Evolutionary conservation across 1,284 basidiomycete species (phyloP), one percentile per base, ranked within the genome.

Genomic region (Taiwanofungus camphoratus): DNA sequence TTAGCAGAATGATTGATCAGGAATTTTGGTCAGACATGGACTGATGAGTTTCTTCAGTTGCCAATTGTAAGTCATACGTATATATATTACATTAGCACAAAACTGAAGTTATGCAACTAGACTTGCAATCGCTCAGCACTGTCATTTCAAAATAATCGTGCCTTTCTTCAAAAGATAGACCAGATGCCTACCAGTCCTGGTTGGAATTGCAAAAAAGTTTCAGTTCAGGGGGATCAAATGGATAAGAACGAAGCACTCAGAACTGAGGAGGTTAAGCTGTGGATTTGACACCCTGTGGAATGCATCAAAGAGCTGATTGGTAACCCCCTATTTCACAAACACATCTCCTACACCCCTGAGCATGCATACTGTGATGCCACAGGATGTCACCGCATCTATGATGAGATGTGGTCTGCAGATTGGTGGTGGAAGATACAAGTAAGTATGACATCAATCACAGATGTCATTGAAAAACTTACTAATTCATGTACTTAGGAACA

Each of bases 381-480:
- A 5, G 31, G 46, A 1, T 30, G 19, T 5, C 27, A 29, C 9
- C 44, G 44, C 4, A 15, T 46, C 1, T 48, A 35, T 33, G 44
- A 52, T 30, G 55, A 59, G 36, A 56, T 59, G 50, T 53, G 51
- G 45, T 56, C 50, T 1, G 58, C 29, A 1, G 48, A 59, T 21
- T 60, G 57, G 55, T 59, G 57, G 59, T 58, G 53, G 52, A 22
- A 54, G 1, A 45, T 39, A 1, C 59, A 60, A 48, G 60, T 61
- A 22, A 39, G n/a, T 19, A 0, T 39, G 7, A 20, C 9, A 29
- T 29, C 26, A 29, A n/a, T n/a, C n/a, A n/a, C n/a, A n/a, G n/a
- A n/a, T n/a, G n/a, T n/a, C n/a, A n/a, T n/a, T n/a, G n/a, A n/a
- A 29, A 29, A 8, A 29, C 26, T 29, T 29, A 29, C 26, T n/a